Base-by-base conservation (phyloP, 805 yeast genomes). In the Sporopachydermia quercuum region DNA sequence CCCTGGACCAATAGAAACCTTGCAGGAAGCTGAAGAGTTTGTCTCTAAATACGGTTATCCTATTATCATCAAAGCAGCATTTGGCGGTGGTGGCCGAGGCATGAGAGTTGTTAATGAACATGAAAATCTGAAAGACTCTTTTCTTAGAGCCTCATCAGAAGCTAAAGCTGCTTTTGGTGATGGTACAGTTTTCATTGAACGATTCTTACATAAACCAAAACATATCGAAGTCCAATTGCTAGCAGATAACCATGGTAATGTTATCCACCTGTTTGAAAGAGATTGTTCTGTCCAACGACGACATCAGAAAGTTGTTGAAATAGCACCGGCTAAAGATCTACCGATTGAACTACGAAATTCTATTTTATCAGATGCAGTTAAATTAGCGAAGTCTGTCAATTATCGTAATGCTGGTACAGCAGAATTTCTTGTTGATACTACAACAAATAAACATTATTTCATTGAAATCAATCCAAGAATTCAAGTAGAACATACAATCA, bases 1-100 rank as follows among this genome's bases (percentile, higher is more conserved):
- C 13, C 83, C 83, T 5, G 91, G 91, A 36, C 91, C 93, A 49
- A 80, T 81, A 54, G 84, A 77, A 43, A 51, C 67, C 16, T 74
- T 72, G 13, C 74, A 69, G 38, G 78, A 81, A 48, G 91, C 91
- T 19, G 49, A 61, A 43, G 73, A 57, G 2, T 81, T 81, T 52
- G 89, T 80, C 34, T 68, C 61, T 30, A 53, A 78, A 56, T 67
- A 81, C 56, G 91, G 93, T 15, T 70, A 70, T 46, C 76, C 76
- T 6, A 68, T 70, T 13, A 67, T 70, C 62, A 73, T 70, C 38
- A 70, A 70, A 50, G 70, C 74, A 3, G 71, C 74, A 35, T 70
- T 74, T 14, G 76, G 76, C 43, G 76, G 76, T 37, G 76, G 76
- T 43, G 76, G 76, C 43, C 70, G 69, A 46, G 76, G 76, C 16